Base-by-base conservation (phyloP, 805 yeast species). In the Cyberlindnera galapagoensis region DNA sequence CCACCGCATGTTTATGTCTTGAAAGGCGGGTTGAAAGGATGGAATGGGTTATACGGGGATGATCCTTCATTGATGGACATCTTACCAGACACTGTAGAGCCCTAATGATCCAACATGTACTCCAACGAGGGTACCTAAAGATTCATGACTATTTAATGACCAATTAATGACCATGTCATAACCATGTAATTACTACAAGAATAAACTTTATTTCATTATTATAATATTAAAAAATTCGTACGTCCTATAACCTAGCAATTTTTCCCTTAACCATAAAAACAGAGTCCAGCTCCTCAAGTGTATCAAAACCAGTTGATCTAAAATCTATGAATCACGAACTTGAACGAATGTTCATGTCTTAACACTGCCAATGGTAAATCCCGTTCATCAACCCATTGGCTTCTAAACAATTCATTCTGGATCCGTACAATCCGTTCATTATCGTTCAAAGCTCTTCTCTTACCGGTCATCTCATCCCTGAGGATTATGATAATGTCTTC, bases 11-110 rank as follows among this genome's bases (percentile, higher is more conserved):
- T 47, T 1, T 47, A 36, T 20, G 14, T 49, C 1, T 30, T 49
- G 5, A 30, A 36, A 15, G 52, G 52, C 15, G 54, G 54, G 1
- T 31, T 49, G 10, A 44, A 46, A 29, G 11, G n/a, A n/a, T 49
- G 51, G 51, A 39, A 40, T 31, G 21, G 19, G 24, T n/a, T 36
- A 15, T 46, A 36, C 25, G 51, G 48, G 5, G 33, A 26, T 7
- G 36, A 34, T 23, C 24, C 31, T 1, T 16, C 12, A 1, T 18
- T 46, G n/a, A 34, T 43, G 34, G 36, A 33, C n/a, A n/a, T n/a
- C n/a, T n/a, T n/a, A n/a, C n/a, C n/a, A 14, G 21, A 12, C 4
- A 18, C n/a, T n/a, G n/a, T n/a, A n/a, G n/a, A n/a, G n/a, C n/a
- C n/a, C n/a, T n/a, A n/a, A n/a, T n/a, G n/a, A n/a, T n/a, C n/a